Evolutionary conservation across 495 filamentous ascomycete species (phyloP).

Genomic region (Clohesyomyces aquaticus): DNA sequence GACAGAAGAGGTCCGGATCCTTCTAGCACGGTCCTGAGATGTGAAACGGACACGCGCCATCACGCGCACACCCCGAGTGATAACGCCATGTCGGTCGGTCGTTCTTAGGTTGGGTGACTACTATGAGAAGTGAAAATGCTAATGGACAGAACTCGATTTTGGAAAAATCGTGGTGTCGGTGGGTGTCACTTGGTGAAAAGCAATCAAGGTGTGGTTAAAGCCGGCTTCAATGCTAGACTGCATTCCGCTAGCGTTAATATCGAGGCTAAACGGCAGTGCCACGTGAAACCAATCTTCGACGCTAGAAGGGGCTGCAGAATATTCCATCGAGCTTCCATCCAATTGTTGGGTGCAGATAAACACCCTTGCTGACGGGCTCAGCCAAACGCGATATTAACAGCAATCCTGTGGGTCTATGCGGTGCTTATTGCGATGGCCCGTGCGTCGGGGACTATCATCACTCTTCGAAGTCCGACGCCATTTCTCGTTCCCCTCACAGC

Average conservation of each 20-base stretch:
- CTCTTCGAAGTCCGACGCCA: slow-evolving; percentile 34
- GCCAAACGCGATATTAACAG: slow-evolving; percentile 34
- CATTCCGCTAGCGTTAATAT: neutral
- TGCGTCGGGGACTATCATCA: slow-evolving; percentile 35
- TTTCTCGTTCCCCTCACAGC: neutral
- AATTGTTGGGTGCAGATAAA: neutral
- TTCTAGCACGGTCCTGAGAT: too few species aligned
- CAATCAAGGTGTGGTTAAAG: neutral
- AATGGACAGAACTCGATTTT: neutral
- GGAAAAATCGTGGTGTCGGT: neutral
- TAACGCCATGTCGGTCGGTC: too few species aligned
- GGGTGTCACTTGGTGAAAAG: too few species aligned
- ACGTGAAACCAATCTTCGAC: neutral
- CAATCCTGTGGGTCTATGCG: slow-evolving; percentile 29
- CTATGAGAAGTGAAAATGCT: neutral
- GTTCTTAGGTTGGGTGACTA: too few species aligned
- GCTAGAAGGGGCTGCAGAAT: slow-evolving; percentile 17
- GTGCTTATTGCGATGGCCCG: slow-evolving; percentile 34
- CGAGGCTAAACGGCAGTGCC: neutral
- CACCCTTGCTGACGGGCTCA: slow-evolving; percentile 1
- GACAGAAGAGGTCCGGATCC: too few species aligned
- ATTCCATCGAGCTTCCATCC: slow-evolving; percentile 13
- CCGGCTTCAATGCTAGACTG: neutral
- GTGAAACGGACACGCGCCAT: too few species aligned
- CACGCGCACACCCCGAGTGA: too few species aligned